Conservation (phyloP, 2,329 filamentous ascomycete species). For the Aspergillus fischeri region DNA sequence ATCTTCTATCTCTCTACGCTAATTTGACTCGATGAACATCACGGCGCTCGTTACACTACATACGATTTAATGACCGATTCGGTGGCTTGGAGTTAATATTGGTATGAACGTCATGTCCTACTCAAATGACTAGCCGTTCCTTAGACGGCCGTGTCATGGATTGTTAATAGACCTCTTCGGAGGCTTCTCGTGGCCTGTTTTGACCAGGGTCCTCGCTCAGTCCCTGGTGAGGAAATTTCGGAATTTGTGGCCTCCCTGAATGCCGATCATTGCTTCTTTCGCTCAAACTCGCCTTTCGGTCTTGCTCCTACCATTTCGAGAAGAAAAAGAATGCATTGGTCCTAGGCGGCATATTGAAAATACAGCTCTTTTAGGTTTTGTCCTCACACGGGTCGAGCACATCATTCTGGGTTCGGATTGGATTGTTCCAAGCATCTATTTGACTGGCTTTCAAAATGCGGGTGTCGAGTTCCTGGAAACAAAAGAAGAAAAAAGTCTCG, state of each 20-base stretch:
- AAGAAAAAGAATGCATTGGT: not conserved
- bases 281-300: not conserved
- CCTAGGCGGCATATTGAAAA: not conserved
- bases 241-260: not conserved
- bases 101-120: conserved; percentile 16
- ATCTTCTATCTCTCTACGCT: conserved; percentile 20
- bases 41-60: conserved; percentile 22
- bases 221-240: not conserved
- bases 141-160: conserved; percentile 10
- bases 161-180: conserved; percentile 11
- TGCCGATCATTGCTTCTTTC: not conserved
- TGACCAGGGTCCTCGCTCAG: conserved; percentile 12
- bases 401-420: not conserved
- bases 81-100: conserved; percentile 27
- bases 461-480: not conserved
- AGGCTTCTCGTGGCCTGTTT: conserved; percentile 16
- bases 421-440: not conserved
- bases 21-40: conserved; percentile 27
- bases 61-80: conserved; percentile 29
- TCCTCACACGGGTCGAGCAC: not conserved
- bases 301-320: not conserved
- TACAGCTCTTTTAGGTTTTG: not conserved
- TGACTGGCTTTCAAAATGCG: not conserved
- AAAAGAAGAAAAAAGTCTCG: not conserved
- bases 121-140: conserved; percentile 5